Evolutionary conservation across 139 green algal species (phyloP).

Genomic region (Monoraphidium neglectum): DNA sequence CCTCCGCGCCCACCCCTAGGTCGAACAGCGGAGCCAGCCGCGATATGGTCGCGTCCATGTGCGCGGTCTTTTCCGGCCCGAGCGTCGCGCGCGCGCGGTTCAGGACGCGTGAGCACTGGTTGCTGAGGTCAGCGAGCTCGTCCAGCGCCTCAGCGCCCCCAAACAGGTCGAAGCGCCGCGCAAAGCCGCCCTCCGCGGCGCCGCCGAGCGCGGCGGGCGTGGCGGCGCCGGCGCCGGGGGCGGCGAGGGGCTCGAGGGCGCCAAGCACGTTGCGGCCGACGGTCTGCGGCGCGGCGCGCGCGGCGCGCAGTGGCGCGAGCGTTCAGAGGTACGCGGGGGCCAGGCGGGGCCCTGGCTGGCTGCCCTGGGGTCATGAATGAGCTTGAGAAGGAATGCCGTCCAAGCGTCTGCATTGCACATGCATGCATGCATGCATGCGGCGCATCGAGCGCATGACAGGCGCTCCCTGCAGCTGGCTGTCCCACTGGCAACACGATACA

Average conservation of each 20-base stretch:
- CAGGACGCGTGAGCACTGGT: conserved; percentile 11
- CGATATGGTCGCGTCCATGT: too few species aligned
- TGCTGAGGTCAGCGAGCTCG: conserved; percentile 43
- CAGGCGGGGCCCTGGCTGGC: too few species aligned
- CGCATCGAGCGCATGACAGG: not conserved
- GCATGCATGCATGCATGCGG: not conserved
- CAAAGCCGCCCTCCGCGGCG: conserved; percentile 12
- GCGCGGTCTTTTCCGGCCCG: not conserved
- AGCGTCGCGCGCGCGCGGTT: not conserved
- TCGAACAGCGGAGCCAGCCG: too few species aligned
- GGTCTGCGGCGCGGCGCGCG: conserved; percentile 14
- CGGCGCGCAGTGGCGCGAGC: not conserved
- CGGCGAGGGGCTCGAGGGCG: conserved; percentile 29
- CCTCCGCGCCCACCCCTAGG: too few species aligned
- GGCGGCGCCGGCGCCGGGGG: not conserved
- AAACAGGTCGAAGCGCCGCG: conserved; percentile 46
- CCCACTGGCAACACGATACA: not conserved
- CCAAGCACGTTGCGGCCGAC: conserved; percentile 39
- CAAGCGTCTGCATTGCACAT: not conserved
- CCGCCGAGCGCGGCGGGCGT: not conserved
- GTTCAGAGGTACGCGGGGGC: too few species aligned
- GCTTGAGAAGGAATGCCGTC: not conserved
- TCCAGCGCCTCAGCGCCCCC: conserved; percentile 44
- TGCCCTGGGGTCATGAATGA: not conserved
- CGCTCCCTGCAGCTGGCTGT: too few species aligned